phyloP scores from a whole-genome alignment of 176 grass and related monocot species.

The Eragrostis nindensis region DNA sequence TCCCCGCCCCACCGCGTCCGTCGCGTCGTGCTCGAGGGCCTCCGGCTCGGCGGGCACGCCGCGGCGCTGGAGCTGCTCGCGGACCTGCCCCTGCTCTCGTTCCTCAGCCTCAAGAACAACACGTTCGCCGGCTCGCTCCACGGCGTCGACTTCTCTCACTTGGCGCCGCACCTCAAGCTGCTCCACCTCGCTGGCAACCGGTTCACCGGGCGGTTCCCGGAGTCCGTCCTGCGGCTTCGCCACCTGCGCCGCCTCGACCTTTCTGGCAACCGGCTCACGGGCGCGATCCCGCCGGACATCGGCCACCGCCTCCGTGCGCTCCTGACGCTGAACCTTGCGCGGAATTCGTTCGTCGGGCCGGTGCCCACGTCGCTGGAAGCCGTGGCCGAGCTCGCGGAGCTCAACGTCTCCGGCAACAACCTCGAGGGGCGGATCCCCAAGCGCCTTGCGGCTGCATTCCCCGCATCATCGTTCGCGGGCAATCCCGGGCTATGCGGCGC shows the following conservation, averaged over 20 bases:
- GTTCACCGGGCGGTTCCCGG: constrained; percentile 74
- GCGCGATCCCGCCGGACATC: constrained; percentile 64
- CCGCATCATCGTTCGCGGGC: constrained; percentile 58
- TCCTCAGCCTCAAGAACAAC: constrained; percentile 93
- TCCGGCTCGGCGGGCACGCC: constrained; percentile 56
- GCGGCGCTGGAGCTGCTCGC: constrained; percentile 55
- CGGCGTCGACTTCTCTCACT: constrained; percentile 55
- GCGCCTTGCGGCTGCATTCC: constrained; percentile 52
- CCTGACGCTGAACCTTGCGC: constrained; percentile 65
- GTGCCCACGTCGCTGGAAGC: constrained; percentile 60
- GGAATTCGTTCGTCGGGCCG: constrained; percentile 55
- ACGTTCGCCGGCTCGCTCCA: constrained; percentile 55
- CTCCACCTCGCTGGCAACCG: constrained; percentile 87
- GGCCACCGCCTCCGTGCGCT: constrained; percentile 62
- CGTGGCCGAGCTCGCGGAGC: constrained; percentile 43
- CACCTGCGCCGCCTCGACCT: constrained; percentile 87
- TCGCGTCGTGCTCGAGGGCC: constrained; percentile 72
- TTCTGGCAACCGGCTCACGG: constrained; percentile 53
- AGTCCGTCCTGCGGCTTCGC: constrained; percentile 61
- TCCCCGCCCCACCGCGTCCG: constrained; percentile 42
- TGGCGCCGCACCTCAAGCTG: constrained; percentile 77
- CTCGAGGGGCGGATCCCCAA: constrained; percentile 62
- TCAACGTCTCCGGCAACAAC: constrained; percentile 74
- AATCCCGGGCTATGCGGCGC: constrained; percentile 64
- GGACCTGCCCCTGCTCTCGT: constrained; percentile 51